Conservation (phyloP, 805 yeast species). For the Candida anglica region DNA sequence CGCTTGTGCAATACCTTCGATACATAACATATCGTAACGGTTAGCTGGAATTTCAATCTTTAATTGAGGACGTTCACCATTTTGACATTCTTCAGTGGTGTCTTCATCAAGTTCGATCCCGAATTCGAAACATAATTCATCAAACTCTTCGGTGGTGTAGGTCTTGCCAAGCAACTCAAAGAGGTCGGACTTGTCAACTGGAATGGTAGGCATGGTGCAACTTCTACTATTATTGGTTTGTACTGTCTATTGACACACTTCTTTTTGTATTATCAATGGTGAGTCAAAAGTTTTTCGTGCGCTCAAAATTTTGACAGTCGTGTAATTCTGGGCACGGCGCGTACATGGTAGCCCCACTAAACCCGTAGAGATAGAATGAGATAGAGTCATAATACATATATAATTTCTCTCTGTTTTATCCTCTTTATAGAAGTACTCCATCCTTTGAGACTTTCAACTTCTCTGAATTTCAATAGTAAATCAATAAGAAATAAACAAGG, state of each 20-base stretch:
- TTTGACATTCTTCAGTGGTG: constrained; percentile 69
- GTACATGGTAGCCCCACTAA: no score
- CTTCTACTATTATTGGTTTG: not conserved
- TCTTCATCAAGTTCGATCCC: constrained; percentile 98
- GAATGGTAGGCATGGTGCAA: constrained; percentile 83
- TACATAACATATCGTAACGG: constrained; percentile 96
- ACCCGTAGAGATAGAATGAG: no score
- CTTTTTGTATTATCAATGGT: no score
- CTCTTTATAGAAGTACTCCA: no score
- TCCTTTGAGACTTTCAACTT: no score
- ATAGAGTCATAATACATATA: no score
- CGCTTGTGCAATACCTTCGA: constrained; percentile 96
- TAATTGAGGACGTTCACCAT: constrained; percentile 91
- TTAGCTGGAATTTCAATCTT: constrained; percentile 98
- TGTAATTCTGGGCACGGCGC: no score
- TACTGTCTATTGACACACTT: not conserved
- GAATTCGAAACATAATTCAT: constrained; percentile 94
- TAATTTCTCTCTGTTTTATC: no score
- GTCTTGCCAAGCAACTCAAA: constrained; percentile 65
- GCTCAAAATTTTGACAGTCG: constrained; percentile 1
- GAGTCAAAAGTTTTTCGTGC: no score
- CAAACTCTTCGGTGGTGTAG: constrained; percentile 83
- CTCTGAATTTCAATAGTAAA: no score
- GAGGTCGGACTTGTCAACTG: constrained; percentile 92
- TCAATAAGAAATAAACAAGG: no score